Conservation (phyloP, 176 grass and related monocot species). For the Carex parvula region DNA sequence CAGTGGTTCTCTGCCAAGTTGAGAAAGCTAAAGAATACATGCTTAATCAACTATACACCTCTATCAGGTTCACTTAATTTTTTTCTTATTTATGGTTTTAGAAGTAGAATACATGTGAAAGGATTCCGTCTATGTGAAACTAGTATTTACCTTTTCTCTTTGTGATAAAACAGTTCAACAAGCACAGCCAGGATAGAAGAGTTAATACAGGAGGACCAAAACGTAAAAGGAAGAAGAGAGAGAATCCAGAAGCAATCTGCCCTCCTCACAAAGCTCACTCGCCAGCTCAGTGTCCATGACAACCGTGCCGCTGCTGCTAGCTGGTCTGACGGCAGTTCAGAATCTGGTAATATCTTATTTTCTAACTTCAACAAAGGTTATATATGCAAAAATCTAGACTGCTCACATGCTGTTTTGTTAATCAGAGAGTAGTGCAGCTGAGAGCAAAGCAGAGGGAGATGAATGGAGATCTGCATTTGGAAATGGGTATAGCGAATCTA, state of each 20-base stretch:
- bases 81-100: too few relatives aligned
- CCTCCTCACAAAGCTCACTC: constrained; percentile 79
- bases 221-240: constrained; percentile 68
- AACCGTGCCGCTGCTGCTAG: constrained; percentile 57
- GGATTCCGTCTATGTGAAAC: neutral
- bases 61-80: constrained; percentile 61
- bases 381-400: constrained; percentile 1
- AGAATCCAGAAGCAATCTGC: constrained; percentile 78
- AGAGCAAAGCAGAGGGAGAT: constrained; percentile 44
- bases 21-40: constrained; percentile 97
- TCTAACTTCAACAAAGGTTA: neutral
- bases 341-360: constrained; percentile 40
- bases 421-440: constrained; percentile 62
- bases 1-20: constrained; percentile 94
- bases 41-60: constrained; percentile 92
- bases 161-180: constrained; percentile 39
- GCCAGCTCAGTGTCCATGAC: constrained; percentile 78
- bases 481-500: constrained; percentile 38
- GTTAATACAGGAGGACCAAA: constrained; percentile 83
- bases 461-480: constrained; percentile 90
- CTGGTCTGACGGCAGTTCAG: constrained; percentile 34
- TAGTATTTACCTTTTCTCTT: neutral
- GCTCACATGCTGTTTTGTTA: neutral
- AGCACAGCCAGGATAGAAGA: constrained; percentile 82
- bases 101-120: neutral